Evolutionary conservation across 2,329 filamentous ascomycete species (phyloP), one percentile per base, ranked within the genome.

Genomic region (Ilyonectria destructans): DNA sequence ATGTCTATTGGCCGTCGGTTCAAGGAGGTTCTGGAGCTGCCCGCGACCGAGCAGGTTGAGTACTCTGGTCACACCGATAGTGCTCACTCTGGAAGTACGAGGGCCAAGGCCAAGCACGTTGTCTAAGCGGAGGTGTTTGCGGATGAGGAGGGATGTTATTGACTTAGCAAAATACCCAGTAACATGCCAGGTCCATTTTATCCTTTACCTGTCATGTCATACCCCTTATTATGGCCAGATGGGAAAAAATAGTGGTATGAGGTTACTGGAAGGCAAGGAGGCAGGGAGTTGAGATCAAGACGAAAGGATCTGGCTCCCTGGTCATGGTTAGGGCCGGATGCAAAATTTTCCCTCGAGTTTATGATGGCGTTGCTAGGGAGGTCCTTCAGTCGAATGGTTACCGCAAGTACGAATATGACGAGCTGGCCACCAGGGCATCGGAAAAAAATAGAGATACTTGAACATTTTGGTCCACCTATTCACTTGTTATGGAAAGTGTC

Each of bases 1-100:
- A 86, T 93, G 85, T 89, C 90, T 77, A 97, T 99, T 77, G 96
- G 96, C 75, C 89, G 87, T 75, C 91, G 92, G 72, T 98, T 99
- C 91, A 99, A 99, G 90, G 92, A 95, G 75, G 91, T 97, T 29
- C 87, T 99, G 63, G 91, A 93, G 81, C 86, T 99, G 69, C 92
- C 92, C 68, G 83, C 91, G 63, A 87, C 85, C 69, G 96, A 98
- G 81, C 82, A 86, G 69, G 90, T 99, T 67, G 97, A 99, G 85
- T 99, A 98, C 85, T 97, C 94, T 21, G 96, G 96, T 68, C 96
- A 99, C 85, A 97, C 94, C 19, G 97, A 99, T 76, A 93, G 93
- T 75, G 96, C 96, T 43, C 93, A 97, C 81, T 91, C 93, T 68
- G 96, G 96, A 74, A 98, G 95, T 84, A 97, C 94, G 68, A 91